A percentile compares a stretch with the other conserved stretches of the same genome.
These are phyloP conservation scores for Pleoardoris graminearum DNA, from an alignment of 2,329 filamentous ascomycete species.

Conservation along the genomic window DNA sequence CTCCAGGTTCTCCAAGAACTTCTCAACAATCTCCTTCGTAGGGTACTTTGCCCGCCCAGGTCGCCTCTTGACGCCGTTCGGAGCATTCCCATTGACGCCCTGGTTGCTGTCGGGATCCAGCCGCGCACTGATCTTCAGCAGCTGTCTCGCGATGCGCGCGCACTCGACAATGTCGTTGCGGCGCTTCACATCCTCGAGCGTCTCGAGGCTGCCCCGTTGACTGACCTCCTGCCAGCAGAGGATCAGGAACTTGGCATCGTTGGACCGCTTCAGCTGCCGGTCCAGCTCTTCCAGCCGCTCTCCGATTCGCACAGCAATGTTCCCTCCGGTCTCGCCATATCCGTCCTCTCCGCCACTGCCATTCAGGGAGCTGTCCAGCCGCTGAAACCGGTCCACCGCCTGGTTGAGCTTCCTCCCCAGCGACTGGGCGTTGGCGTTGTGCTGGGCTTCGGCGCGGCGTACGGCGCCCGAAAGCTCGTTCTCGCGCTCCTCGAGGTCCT, in stretches of 20 bases:
- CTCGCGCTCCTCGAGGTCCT: slow-evolving; percentile 86
- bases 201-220: slow-evolving; percentile 81
- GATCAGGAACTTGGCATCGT: slow-evolving; percentile 93
- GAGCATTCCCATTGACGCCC: slow-evolving; percentile 40
- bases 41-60: slow-evolving; percentile 54
- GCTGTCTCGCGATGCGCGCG: slow-evolving; percentile 88
- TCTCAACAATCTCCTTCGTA: slow-evolving; percentile 89
- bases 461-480: slow-evolving; percentile 90
- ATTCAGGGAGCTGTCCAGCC: slow-evolving; percentile 81
- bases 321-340: slow-evolving; percentile 67
- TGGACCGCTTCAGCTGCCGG: slow-evolving; percentile 82
- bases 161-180: slow-evolving; percentile 92
- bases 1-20: slow-evolving; percentile 93
- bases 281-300: slow-evolving; percentile 93
- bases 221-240: slow-evolving; percentile 97
- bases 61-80: slow-evolving; percentile 54
- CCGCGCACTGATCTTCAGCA: slow-evolving; percentile 91
- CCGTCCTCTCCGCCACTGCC: slow-evolving; percentile 58
- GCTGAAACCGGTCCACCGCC: slow-evolving; percentile 89
- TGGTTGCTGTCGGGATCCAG: slow-evolving; percentile 72
- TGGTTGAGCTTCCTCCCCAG: slow-evolving; percentile 87
- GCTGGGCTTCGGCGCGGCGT: slow-evolving; percentile 85
- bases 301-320: slow-evolving; percentile 91
- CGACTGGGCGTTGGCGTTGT: slow-evolving; percentile 86
- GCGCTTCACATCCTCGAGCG: slow-evolving; percentile 84